Base-by-base conservation (phyloP, 805 yeast species). In the Nakazawaea ernobii region DNA sequence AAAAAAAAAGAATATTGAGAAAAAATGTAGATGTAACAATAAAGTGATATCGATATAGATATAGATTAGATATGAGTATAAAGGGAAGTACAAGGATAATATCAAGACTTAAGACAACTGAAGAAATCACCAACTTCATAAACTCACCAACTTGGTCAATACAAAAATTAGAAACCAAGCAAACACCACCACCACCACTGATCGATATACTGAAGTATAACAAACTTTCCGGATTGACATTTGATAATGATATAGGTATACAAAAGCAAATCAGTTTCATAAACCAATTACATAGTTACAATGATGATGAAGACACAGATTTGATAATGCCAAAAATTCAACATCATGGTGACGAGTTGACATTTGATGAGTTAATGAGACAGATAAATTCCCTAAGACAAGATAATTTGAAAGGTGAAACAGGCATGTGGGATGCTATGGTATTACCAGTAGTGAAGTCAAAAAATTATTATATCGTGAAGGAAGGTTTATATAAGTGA, bases 251-350 rank as follows among this genome's bases (percentile, higher is more conserved):
- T 33, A 11, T 39, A 48, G 66, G 70, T 1, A 56, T 80, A 42
- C 63, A 65, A 35, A 70, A 71, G 14, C 86, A 81, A 51, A 63
- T 80, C 24, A 59, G 62, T n/a, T 76, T 81, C 51, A 68, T 80
- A 15, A 61, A 73, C 46, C 70, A 72, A 39, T 59, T 81, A 40
- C 73, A 72, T 43, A 51, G 63, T 4, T 53, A 62, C n/a, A 59
- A 53, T 9, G 56, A 52, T 45, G 3, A 35, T 45, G 3, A 50
- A 52, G 32, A 52, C 43, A 33, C 36, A 45, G 24, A 57, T 29
- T 61, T 63, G 1, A 53, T 70, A 37, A 45, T 66, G 8, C 44
- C 65, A 37, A 63, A 61, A 10, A 27, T 11, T 10, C 9, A 13
- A 6, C 61, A 69, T 32, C 48, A 55, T 2, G 42, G 46, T 1